Conservation (phyloP, 2,329 filamentous ascomycete species). For the Colletotrichum neosansevieriae region DNA sequence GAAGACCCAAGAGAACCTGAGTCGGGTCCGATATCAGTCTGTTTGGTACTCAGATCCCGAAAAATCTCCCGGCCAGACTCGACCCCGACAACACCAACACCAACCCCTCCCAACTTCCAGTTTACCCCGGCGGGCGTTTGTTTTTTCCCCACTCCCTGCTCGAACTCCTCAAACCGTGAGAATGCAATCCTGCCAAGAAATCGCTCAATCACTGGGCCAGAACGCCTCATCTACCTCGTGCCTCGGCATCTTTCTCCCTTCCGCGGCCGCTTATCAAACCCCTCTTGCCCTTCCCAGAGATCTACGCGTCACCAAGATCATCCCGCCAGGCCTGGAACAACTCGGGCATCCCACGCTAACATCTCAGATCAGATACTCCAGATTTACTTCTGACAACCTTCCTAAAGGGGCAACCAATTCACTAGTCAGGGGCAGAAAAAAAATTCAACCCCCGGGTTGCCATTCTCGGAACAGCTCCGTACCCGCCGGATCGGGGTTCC, state of each 20-base stretch:
- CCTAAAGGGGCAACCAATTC: constrained; percentile 14
- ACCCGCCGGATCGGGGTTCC: constrained; percentile 5
- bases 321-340: background rate
- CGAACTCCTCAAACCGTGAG: too few species aligned
- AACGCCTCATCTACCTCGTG: background rate
- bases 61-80: too few species aligned
- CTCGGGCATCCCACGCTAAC: background rate
- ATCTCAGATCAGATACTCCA: background rate
- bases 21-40: too few species aligned
- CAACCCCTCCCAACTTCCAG: too few species aligned
- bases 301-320: constrained; percentile 5
- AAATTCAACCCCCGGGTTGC: background rate
- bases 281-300: background rate
- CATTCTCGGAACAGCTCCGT: constrained; percentile 26
- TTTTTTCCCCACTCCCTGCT: too few species aligned
- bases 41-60: too few species aligned
- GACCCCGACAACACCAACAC: too few species aligned
- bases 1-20: too few species aligned
- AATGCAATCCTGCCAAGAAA: too few species aligned
- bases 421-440: constrained; percentile 2
- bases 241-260: constrained; percentile 2
- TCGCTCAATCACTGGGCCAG: too few species aligned
- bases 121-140: too few species aligned
- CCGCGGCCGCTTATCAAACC: background rate
- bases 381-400: background rate